A percentile compares a stretch with the other conserved stretches of the same genome.
Conservation (phyloP, 2,329 filamentous ascomycete genomes). For the Rhynchosporium agropyri region DNA sequence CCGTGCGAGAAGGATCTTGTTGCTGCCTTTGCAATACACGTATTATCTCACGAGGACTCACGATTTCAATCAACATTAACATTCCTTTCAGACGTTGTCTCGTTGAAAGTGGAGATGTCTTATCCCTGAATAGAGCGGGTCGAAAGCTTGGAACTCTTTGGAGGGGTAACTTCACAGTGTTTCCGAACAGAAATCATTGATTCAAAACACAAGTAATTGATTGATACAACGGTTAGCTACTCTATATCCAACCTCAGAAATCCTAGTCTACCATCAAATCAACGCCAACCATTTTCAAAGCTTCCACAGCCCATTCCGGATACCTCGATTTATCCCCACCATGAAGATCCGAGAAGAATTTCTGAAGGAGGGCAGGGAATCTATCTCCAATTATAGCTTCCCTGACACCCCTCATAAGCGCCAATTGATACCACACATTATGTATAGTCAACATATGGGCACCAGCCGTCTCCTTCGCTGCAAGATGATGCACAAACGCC, state of each 20-base stretch:
- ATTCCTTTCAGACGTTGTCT: too few species aligned
- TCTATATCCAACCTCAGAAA: conserved; percentile 19
- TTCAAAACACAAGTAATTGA: neutral
- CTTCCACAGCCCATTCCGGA: conserved; percentile 82
- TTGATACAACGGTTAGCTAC: conserved; percentile 28
- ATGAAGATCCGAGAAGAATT: conserved; percentile 79
- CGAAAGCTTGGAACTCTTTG: conserved; percentile 7
- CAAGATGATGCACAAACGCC: conserved; percentile 89
- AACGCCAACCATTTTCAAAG: conserved; percentile 77
- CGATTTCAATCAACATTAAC: too few species aligned
- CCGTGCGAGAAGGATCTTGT: neutral
- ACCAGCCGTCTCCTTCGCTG: conserved; percentile 91
- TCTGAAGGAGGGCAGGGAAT: conserved; percentile 75
- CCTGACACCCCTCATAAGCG: conserved; percentile 76
- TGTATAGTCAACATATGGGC: conserved; percentile 86
- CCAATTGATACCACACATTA: conserved; percentile 90
- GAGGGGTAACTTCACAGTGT: conserved; percentile 6
- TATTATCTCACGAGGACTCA: neutral
- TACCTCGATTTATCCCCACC: conserved; percentile 62
- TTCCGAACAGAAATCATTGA: conserved; percentile 8
- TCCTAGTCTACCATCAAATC: conserved; percentile 56
- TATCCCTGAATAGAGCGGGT: conserved; percentile 6
- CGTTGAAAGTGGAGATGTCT: conserved; percentile 6
- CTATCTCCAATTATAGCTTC: conserved; percentile 78
- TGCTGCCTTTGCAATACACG: neutral